phyloP scores from a whole-genome alignment of 352 stramenopile genomes.

The Globisporangium paddicum region DNA sequence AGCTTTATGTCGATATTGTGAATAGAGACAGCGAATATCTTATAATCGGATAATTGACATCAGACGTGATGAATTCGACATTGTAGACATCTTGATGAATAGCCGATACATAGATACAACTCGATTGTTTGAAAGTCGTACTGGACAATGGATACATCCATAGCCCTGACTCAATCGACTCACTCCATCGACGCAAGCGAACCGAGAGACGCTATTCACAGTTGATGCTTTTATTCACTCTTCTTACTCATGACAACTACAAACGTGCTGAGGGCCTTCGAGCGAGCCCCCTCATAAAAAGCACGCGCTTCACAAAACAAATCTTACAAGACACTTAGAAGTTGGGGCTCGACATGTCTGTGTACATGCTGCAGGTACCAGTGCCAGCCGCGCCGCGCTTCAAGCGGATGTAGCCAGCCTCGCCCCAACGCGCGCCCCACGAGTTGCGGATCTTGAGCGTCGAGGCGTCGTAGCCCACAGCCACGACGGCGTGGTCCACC shows the following conservation, averaged over 20 bases:
- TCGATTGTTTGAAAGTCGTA: too few species aligned
- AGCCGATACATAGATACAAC: too few species aligned
- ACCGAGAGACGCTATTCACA: background rate
- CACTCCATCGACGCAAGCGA: background rate
- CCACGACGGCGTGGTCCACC: slow-evolving; percentile 96
- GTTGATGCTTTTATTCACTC: background rate
- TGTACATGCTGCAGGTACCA: background rate
- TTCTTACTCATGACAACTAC: too few species aligned
- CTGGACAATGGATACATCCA: too few species aligned
- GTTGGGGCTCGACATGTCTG: background rate
- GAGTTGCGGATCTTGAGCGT: slow-evolving; percentile 99
- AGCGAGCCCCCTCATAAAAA: background rate
- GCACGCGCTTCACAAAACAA: background rate
- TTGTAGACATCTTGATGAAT: too few species aligned
- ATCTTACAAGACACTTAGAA: too few species aligned
- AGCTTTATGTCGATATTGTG: too few species aligned
- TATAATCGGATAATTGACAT: too few species aligned
- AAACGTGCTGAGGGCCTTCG: background rate
- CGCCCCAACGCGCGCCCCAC: slow-evolving; percentile 93
- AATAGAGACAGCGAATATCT: too few species aligned
- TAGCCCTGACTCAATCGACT: too few species aligned
- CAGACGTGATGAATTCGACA: too few species aligned
- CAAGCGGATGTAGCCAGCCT: slow-evolving; percentile 93
- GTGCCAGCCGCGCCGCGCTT: slow-evolving; percentile 47
- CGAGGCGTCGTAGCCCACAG: slow-evolving; percentile 93